Evolutionary conservation across 2,329 filamentous ascomycete genomes (phyloP).

Genomic region (Fusarium praegraminearum): DNA sequence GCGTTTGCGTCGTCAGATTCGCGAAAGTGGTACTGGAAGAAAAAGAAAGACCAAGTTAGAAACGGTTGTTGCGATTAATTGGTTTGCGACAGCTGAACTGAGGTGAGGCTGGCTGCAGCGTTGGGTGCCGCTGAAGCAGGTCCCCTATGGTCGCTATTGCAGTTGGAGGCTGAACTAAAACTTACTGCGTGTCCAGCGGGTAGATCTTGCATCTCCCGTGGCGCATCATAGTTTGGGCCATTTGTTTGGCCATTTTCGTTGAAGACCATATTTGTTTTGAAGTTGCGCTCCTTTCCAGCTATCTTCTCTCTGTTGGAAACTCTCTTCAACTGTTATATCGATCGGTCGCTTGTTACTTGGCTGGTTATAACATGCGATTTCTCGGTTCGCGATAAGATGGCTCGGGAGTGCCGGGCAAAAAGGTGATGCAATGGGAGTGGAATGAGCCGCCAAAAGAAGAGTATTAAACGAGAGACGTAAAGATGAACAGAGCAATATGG

Average conservation of each 20-base stretch:
- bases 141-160: not conserved
- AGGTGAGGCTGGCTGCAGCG: not conserved
- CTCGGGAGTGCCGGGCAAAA: slow-evolving; percentile 36
- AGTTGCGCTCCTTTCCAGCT: not conserved
- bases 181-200: slow-evolving; percentile 42
- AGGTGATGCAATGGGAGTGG: slow-evolving; percentile 20
- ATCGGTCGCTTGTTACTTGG: not conserved
- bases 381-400: slow-evolving; percentile 14
- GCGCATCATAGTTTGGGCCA: slow-evolving; percentile 36
- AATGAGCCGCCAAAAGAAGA: slow-evolving; percentile 8
- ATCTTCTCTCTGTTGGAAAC: not conserved
- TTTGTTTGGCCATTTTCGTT: slow-evolving; percentile 24
- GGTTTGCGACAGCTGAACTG: not conserved
- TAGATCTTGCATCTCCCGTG: slow-evolving; percentile 42
- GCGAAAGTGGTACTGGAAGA: slow-evolving; percentile 37
- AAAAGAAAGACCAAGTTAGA: not conserved
- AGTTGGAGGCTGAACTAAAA: slow-evolving; percentile 10
- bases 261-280: slow-evolving; percentile 20
- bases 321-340: not conserved
- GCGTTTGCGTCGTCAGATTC: slow-evolving; percentile 25
- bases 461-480: slow-evolving; percentile 32
- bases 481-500: slow-evolving; percentile 10
- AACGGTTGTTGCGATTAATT: not conserved
- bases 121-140: not conserved
- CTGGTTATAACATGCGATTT: slow-evolving; percentile 19